Conservation (phyloP, 257 asterid species). For the Solanum tarapatanum region DNA sequence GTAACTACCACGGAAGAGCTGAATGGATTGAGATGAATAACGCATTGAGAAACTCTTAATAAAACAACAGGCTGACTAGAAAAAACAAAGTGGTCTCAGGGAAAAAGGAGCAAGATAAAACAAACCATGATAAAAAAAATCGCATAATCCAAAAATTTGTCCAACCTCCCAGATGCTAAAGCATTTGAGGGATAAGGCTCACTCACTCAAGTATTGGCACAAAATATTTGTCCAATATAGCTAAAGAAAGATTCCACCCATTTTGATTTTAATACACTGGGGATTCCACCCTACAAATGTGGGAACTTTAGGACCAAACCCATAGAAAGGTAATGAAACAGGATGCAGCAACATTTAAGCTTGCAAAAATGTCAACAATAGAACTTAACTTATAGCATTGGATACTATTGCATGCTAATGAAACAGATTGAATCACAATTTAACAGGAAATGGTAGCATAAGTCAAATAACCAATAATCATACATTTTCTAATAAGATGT, state of each 20-base stretch:
- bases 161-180: slow-evolving; percentile 31
- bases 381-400: not conserved
- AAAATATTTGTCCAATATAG: not conserved
- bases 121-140: slow-evolving; percentile 50
- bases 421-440: not conserved
- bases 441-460: not conserved
- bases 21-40: not conserved
- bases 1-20: not conserved
- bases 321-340: not conserved
- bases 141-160: slow-evolving; percentile 26
- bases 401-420: not conserved
- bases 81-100: slow-evolving; percentile 45
- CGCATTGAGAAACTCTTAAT: not conserved
- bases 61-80: slow-evolving; percentile 14
- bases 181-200: slow-evolving; percentile 3
- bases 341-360: not conserved
- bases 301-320: not conserved
- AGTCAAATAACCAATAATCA: not conserved
- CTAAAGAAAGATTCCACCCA: not conserved
- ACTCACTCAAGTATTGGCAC: not conserved
- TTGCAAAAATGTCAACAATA: not conserved
- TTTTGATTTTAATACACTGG: not conserved
- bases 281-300: not conserved
- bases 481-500: not conserved
- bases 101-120: slow-evolving; percentile 45